phyloP scores from a whole-genome alignment of 176 grass and related monocot genomes.

The Chrysopogon serrulatus region DNA sequence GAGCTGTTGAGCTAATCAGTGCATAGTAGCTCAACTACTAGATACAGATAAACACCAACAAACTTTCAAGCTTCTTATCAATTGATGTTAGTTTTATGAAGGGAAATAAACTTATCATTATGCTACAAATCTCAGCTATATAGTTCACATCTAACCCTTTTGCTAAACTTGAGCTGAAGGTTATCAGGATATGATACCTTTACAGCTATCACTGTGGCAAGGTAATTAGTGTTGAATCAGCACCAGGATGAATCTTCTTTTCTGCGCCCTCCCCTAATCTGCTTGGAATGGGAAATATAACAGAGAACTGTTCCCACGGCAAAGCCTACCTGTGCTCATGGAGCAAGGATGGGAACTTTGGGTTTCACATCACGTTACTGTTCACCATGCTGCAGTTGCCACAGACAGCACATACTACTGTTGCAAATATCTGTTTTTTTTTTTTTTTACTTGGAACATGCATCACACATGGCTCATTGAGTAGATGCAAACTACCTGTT shows the following conservation, averaged over 20 bases:
- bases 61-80: background rate
- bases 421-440: background rate
- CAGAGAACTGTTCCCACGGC: background rate
- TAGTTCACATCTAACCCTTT: background rate
- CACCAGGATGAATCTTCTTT: background rate
- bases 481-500: background rate
- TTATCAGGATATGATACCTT: background rate
- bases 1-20: background rate
- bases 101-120: background rate
- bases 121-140: background rate
- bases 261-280: background rate
- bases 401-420: background rate
- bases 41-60: background rate
- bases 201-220: background rate
- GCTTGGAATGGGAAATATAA: background rate
- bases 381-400: background rate
- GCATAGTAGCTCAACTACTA: background rate
- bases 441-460: background rate
- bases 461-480: background rate
- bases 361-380: background rate
- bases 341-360: background rate
- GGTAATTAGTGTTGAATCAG: background rate
- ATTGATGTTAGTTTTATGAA: background rate
- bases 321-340: background rate
- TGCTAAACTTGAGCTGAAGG: background rate